Conservation (phyloP, 2,329 filamentous ascomycete species). For the Sporothrix brunneoviolacea region DNA sequence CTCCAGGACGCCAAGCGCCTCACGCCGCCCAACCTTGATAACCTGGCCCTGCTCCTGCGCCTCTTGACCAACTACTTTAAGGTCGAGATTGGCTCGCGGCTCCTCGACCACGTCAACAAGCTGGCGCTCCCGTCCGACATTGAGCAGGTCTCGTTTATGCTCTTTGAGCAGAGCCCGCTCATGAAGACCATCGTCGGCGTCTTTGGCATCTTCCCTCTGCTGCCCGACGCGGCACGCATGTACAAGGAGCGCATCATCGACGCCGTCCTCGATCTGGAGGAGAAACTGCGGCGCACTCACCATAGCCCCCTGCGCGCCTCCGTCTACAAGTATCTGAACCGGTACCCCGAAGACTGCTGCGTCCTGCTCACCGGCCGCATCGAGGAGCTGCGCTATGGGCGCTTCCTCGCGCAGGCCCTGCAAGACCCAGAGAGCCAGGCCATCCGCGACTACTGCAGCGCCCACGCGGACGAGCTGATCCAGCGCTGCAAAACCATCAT, state of each 20-base stretch:
- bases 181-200: conserved; percentile 96
- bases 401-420: conserved; percentile 84
- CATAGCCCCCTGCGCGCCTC: conserved; percentile 88
- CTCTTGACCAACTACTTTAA: conserved; percentile 98
- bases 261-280: conserved; percentile 82
- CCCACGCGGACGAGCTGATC: conserved; percentile 66
- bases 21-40: conserved; percentile 82
- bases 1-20: conserved; percentile 89
- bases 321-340: conserved; percentile 86
- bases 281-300: conserved; percentile 75
- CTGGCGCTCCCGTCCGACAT: conserved; percentile 75
- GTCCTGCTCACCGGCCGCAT: conserved; percentile 69
- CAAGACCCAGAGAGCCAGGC: conserved; percentile 66
- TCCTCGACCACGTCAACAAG: conserved; percentile 90
- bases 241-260: conserved; percentile 90
- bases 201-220: conserved; percentile 93
- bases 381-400: conserved; percentile 78
- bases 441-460: conserved; percentile 66
- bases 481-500: conserved; percentile 58
- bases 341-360: conserved; percentile 87
- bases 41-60: conserved; percentile 80
- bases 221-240: conserved; percentile 79
- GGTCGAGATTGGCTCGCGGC: conserved; percentile 85
- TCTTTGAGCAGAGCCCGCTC: conserved; percentile 84
- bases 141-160: conserved; percentile 87